These are phyloP conservation scores for Nicotiana obtusifolia DNA, from an alignment of 257 asterid genomes.

Conservation along the genomic window DNA sequence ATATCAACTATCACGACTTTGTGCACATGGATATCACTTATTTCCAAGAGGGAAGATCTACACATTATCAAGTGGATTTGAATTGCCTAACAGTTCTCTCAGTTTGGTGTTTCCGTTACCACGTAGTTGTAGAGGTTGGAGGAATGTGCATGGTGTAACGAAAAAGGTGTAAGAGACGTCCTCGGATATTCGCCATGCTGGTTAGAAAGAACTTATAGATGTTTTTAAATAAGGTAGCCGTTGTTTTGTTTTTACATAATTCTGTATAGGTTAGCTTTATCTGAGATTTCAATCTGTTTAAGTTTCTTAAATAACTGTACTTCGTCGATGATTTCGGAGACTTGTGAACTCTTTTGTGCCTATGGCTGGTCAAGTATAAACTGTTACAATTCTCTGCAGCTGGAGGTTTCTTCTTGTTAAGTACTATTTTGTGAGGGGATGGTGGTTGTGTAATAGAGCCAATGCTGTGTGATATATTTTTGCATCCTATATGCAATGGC, in stretches of 20 bases:
- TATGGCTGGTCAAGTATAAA: background rate
- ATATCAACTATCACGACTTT: background rate
- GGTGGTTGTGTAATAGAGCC: background rate
- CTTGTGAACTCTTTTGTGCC: background rate
- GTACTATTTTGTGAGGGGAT: background rate
- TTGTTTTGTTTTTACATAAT: background rate
- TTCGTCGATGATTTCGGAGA: background rate
- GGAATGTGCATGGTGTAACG: background rate
- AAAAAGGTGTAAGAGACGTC: background rate
- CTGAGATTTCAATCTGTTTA: background rate
- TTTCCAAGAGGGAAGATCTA: background rate
- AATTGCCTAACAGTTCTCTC: background rate
- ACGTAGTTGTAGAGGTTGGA: background rate
- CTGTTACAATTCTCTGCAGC: background rate
- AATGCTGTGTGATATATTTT: background rate
- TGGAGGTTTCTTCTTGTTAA: background rate
- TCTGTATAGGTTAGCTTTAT: slow-evolving; percentile 4
- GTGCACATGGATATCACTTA: background rate
- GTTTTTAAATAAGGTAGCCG: background rate
- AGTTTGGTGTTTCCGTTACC: background rate
- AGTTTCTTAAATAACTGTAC: background rate
- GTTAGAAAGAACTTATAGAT: slow-evolving; percentile 14
- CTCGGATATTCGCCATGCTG: background rate
- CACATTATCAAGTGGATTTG: background rate
- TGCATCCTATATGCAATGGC: background rate